Evolutionary conservation across 805 yeast genomes (phyloP), one percentile per base, ranked within the genome.

Genomic region (Maudiozyma bulderi): DNA sequence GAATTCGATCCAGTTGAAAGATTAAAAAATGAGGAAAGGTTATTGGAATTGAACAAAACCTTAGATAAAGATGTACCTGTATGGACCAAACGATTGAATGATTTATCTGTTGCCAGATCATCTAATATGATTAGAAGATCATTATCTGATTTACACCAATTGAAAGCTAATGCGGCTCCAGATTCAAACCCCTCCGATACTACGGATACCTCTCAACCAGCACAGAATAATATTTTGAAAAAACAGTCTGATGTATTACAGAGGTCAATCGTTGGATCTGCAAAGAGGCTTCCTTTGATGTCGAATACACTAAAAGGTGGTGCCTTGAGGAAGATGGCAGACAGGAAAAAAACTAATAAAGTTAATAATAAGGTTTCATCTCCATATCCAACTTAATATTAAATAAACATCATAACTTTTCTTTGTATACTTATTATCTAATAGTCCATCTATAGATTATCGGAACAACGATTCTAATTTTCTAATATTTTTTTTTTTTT

Each of bases 11-110:
- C 96, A 5, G 75, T 75, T 32, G 74, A 78, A 64, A 76, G 96
- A 57, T 74, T 90, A 52, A 68, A 75, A 49, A 76, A 85, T 58
- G 96, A 88, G 58, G 84, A 86, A 58, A 95, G 87, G 65, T 75
- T 89, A 60, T 73, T 84, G 43, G 73, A 71, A 44, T 70, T 89
- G 52, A 95, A 87, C 57, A 76, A 80, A 65, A 69, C 74, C 44
- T 72, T 90, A 58, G 67, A 65, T 47, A 81, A 95, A 57, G 84
- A 81, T 51, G 81, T 82, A 20, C 84, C 88, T 3, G 71, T 72
- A 20, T 69, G 88, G 71, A 74, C 76, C 55, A 83, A 83, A 51
- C 76, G 89, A 54, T 72, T 89, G 50, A 72, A 73, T 29, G 84
- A 80, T 57, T 75, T 89, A 61, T 74, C 75, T 56, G 74, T 76